These are phyloP conservation scores for Sedum album DNA, from an alignment of 164 flowering plant species.

Conservation along the genomic window DNA sequence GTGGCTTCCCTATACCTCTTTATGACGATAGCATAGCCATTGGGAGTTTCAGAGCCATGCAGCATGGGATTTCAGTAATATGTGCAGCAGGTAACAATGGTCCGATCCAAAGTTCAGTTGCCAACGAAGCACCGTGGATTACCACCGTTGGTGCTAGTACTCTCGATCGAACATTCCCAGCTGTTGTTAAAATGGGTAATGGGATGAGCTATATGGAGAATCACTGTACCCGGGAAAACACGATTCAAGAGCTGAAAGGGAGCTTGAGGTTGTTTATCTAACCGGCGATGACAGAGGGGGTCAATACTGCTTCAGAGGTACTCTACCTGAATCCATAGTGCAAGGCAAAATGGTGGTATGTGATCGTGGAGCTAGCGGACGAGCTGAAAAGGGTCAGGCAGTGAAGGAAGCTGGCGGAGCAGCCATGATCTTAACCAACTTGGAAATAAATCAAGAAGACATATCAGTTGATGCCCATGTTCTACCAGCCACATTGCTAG, in stretches of 20 bases:
- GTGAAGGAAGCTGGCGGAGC: slow-evolving; percentile 85
- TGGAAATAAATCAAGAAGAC: slow-evolving; percentile 43
- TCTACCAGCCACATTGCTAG: slow-evolving; percentile 69
- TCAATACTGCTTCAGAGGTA: slow-evolving; percentile 56
- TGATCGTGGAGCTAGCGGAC: slow-evolving; percentile 69
- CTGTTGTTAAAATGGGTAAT: slow-evolving; percentile 43
- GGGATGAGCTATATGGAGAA: slow-evolving; percentile 68
- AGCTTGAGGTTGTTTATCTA: slow-evolving; percentile 61
- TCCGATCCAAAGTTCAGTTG: slow-evolving; percentile 63
- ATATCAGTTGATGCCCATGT: slow-evolving; percentile 39
- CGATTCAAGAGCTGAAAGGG: slow-evolving; percentile 16
- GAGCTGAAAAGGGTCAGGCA: slow-evolving; percentile 64
- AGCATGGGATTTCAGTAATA: slow-evolving; percentile 68
- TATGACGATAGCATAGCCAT: slow-evolving; percentile 85
- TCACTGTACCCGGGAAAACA: slow-evolving; percentile 71
- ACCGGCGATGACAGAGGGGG: slow-evolving; percentile 38
- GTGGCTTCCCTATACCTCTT: slow-evolving; percentile 34
- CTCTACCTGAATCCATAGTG: slow-evolving; percentile 59
- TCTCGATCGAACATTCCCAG: slow-evolving; percentile 84
- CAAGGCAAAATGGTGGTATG: slow-evolving; percentile 83
- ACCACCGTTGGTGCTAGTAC: slow-evolving; percentile 92
- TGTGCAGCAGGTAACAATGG: slow-evolving; percentile 95
- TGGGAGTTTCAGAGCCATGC: slow-evolving; percentile 74
- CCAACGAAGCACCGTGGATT: slow-evolving; percentile 95
- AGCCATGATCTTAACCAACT: slow-evolving; percentile 78